Evolutionary conservation across 192 early-diverging fungal genomes (phyloP), one percentile per base, ranked within the genome.

Genomic region (Umbelopsis isabellina): DNA sequence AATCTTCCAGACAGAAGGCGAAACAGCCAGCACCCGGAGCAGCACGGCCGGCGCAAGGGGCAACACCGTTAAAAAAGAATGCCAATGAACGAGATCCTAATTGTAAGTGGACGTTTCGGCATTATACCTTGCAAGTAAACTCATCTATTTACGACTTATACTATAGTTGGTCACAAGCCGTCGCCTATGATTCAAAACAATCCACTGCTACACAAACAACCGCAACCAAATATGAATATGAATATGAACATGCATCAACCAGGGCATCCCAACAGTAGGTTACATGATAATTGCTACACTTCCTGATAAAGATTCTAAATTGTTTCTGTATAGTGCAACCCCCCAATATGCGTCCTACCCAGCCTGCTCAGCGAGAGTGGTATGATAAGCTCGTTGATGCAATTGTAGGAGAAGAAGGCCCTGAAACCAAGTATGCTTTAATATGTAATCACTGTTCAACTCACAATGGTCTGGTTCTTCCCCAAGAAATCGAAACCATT

Each of bases 361-460:
- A 46, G 30, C 74, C 65, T 33, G 50, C 71, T 33, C 70, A 73
- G 47, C 68, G 73, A 8, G 79, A 80, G 11, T 99, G 95, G 96
- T 93, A 91, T 69, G 97, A 99, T 78, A 94, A 90, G 76, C 82
- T 97, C 11, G 86, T 99, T 27, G 95, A 97, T 75, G 91, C 92
- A 64, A 82, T 99, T 23, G 91, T 97, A 27, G 97, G 97, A 10
- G 95, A 96, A 44, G 93, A 94, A 23, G 90, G 92, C 21, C 93
- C 92, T 2, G 88, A 94, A 33, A 91, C 88, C 73, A 94, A 94
- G 72, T 99, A 95, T 73, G 97, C 97, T 20, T 83, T 99, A 27
- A 92, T 99, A 46, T 99, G 97, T 76, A 84, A 90, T 33, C 83
- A 89, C 47, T 99, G 97, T 79, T 95, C 88, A 74, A 87, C 88